These are phyloP conservation scores for Nakazawaea molendinolei DNA, from an alignment of 805 yeast species.

Conservation along the genomic window DNA sequence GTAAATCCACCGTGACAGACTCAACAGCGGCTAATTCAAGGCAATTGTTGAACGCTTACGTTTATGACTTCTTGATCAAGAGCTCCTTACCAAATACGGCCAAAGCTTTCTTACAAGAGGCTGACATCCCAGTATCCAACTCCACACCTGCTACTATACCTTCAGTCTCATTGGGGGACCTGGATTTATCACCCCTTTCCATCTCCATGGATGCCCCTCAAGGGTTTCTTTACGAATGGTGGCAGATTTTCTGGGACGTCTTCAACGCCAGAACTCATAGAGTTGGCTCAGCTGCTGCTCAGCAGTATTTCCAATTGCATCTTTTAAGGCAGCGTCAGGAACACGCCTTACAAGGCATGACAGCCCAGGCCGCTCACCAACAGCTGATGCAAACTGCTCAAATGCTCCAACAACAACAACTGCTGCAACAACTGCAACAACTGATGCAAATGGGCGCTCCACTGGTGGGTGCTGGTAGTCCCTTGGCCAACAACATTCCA, in stretches of 20 bases:
- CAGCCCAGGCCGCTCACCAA: slow-evolving; percentile 16
- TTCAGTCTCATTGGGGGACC: background rate
- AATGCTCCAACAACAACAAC: slow-evolving; percentile 18
- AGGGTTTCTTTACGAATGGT: slow-evolving; percentile 89
- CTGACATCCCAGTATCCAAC: slow-evolving; percentile 48
- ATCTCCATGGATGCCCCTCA: slow-evolving; percentile 76
- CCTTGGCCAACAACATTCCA: slow-evolving; percentile 7
- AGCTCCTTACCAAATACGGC: slow-evolving; percentile 71
- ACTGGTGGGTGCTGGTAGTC: slow-evolving; percentile 7
- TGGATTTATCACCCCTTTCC: slow-evolving; percentile 41
- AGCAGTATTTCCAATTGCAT: slow-evolving; percentile 65
- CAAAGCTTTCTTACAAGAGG: slow-evolving; percentile 64
- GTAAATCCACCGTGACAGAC: slow-evolving; percentile 29
- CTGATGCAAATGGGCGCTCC: slow-evolving; percentile 14
- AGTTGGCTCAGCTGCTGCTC: slow-evolving; percentile 57
- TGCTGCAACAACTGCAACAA: slow-evolving; percentile 13
- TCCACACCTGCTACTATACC: slow-evolving; percentile 4
- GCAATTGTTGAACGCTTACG: slow-evolving; percentile 70
- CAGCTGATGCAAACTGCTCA: slow-evolving; percentile 23
- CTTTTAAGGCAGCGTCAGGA: slow-evolving; percentile 53
- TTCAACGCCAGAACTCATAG: slow-evolving; percentile 73
- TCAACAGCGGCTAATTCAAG: slow-evolving; percentile 45
- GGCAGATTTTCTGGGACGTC: slow-evolving; percentile 94
- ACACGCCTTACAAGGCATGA: slow-evolving; percentile 37
- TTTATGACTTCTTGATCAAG: slow-evolving; percentile 78